Evolutionary conservation across 257 asterid species (phyloP), one percentile per base, ranked within the genome.

Genomic region (Scutellaria galericulata): DNA sequence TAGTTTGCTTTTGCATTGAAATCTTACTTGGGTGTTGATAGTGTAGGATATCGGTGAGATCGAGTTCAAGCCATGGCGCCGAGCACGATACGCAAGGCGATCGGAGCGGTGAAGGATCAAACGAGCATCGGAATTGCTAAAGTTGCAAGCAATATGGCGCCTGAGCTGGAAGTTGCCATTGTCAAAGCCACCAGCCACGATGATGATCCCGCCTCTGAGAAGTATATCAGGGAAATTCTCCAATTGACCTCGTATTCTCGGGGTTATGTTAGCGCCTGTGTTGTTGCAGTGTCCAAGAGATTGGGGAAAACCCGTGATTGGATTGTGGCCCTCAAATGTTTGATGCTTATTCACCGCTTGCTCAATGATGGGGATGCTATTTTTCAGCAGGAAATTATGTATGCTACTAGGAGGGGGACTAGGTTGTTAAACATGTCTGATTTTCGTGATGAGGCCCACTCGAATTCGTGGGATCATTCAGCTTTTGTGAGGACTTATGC

Each of bases 111-210:
- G 72, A 90, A 90, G 90, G 96, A 90, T 61, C 96, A 90, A 67
- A 85, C 96, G 6, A 90, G 92, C 75, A 90, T 90, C 44, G 92
- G 96, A 7, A 75, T 90, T 0, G 96, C 94, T 0, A 90, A 90
- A 74, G 96, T 90, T 1, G 82, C 95, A 2, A 83, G 95, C 81
- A 90, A 90, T 76, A 69, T 83, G 87, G 90, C 96, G 39, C 95
- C 96, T 41, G 92, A 88, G 78, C 91, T 90, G 60, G 88, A 90
- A 74, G 96, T 90, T 0, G 92, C 95, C 69, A 73, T 90, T 37
- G 92, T 90, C 42, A 90, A 88, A 77, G 96, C 96, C 15, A 90
- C 96, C 5, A 82, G 90, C 83, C 96, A 90, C 75, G 94, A 90
- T 55, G 95, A 90, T 27, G 96, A 90, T 63, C 95, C 95, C 0